Percentiles rank a stretch among this genome's conserved stretches.
Conservation (phyloP, 2,329 filamentous ascomycete species). For the Xylaria sp. region DNA sequence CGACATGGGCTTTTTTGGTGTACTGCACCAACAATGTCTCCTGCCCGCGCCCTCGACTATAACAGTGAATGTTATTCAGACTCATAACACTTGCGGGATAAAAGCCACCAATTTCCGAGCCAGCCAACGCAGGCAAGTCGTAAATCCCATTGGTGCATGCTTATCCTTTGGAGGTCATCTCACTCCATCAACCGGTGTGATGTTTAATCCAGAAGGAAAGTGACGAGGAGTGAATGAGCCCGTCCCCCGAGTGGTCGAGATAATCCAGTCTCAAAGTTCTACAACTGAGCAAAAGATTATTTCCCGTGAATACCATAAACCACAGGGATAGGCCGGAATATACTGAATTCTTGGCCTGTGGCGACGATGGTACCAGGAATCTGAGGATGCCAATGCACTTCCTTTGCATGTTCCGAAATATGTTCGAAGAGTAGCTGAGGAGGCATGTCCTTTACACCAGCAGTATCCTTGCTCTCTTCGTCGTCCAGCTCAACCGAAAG, state of each 20-base stretch:
- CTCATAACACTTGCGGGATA: neutral
- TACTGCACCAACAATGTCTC: neutral
- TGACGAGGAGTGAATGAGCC: neutral
- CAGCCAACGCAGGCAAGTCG: neutral
- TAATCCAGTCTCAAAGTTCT: neutral
- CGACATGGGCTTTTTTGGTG: neutral
- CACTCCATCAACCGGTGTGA: neutral
- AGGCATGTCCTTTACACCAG: slow-evolving; percentile 87
- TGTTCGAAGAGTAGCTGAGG: slow-evolving; percentile 96
- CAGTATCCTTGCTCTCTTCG: slow-evolving; percentile 92
- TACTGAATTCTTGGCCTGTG: slow-evolving; percentile 89
- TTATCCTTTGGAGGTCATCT: neutral
- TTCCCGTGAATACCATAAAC: slow-evolving; percentile 56
- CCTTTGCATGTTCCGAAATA: slow-evolving; percentile 94
- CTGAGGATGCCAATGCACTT: slow-evolving; percentile 97
- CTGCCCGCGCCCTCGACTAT: neutral
- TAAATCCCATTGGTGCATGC: neutral
- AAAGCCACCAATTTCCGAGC: neutral
- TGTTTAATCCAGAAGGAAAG: neutral
- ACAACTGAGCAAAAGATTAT: slow-evolving; percentile 25
- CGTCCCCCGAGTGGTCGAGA: neutral
- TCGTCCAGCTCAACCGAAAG: slow-evolving; percentile 95
- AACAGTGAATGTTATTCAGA: neutral
- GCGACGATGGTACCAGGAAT: slow-evolving; percentile 90
- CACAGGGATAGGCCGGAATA: slow-evolving; percentile 86